A percentile compares a stretch with the other conserved stretches of the same genome.
Evolutionary conservation across 768 basidiomycete genomes (phyloP).

Genomic region (Russula olivacea): DNA sequence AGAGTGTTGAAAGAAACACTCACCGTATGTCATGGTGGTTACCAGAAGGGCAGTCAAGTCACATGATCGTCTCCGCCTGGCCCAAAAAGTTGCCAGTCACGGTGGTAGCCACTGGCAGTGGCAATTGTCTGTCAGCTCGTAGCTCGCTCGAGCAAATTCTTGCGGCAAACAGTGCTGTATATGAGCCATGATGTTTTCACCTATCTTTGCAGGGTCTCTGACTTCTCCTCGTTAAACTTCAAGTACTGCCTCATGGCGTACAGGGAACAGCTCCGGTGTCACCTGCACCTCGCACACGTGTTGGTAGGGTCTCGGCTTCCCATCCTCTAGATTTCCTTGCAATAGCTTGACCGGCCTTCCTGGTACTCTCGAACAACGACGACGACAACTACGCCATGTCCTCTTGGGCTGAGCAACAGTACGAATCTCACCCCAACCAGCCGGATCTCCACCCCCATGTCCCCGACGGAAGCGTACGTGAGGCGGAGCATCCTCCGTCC

Average conservation of each 20-base stretch:
- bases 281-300: slow-evolving; percentile 22
- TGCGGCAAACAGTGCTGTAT: not conserved
- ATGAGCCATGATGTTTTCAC: not conserved
- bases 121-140: too few relatives aligned
- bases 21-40: not conserved
- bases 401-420: slow-evolving; percentile 15
- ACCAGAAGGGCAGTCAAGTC: not conserved
- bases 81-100: not conserved
- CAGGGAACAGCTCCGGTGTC: slow-evolving; percentile 6
- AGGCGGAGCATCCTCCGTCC: slow-evolving; percentile 13
- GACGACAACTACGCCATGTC: not conserved
- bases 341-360: slow-evolving; percentile 6
- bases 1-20: not conserved
- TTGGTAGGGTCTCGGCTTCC: slow-evolving; percentile 5
- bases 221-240: not conserved
- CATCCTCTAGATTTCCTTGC: slow-evolving; percentile 2
- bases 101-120: too few relatives aligned
- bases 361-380: not conserved
- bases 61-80: not conserved
- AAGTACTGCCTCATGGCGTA: slow-evolving; percentile 18
- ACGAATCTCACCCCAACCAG: not conserved
- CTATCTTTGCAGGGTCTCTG: not conserved
- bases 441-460: not conserved
- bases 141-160: not conserved
- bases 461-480: slow-evolving; percentile 1